Conservation (phyloP, 495 filamentous ascomycete species). For the Penicillium maclennaniae region DNA sequence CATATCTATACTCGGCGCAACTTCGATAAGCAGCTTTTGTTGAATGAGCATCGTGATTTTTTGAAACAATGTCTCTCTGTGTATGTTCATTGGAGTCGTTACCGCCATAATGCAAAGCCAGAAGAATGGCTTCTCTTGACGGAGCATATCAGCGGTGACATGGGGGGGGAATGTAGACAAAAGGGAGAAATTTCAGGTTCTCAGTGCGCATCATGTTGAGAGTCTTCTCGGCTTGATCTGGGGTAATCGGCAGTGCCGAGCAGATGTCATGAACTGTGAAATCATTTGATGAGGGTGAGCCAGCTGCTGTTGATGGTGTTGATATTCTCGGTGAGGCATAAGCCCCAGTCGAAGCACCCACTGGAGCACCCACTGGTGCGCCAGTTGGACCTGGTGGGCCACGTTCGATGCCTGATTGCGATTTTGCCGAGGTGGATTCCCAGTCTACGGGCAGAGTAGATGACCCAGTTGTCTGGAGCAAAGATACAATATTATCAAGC, state of each 20-base stretch:
- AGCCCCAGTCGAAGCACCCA: not conserved
- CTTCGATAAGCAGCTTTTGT: conserved; percentile 46
- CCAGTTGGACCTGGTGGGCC: conserved; percentile 1
- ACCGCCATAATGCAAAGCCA: conserved; percentile 54
- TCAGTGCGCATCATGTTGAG: conserved; percentile 38
- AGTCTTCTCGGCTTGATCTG: conserved; percentile 36
- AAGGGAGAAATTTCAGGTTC: conserved; percentile 43
- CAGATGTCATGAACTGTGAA: conserved; percentile 8
- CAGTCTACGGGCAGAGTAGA: conserved; percentile 12
- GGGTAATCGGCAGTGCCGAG: conserved; percentile 16
- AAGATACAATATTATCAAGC: conserved; percentile 47
- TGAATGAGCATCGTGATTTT: conserved; percentile 41
- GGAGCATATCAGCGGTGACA: conserved; percentile 45
- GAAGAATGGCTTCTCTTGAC: conserved; percentile 45
- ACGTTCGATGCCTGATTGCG: not conserved
- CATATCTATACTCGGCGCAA: conserved; percentile 51
- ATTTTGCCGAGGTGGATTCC: conserved; percentile 10
- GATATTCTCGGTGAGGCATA: conserved; percentile 5
- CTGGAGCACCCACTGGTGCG: not conserved
- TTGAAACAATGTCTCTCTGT: conserved; percentile 33
- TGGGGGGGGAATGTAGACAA: conserved; percentile 40
- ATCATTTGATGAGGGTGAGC: conserved; percentile 1
- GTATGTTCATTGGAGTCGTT: conserved; percentile 23
- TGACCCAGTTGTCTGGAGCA: conserved; percentile 32
- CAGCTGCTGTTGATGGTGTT: conserved; percentile 13